These are phyloP conservation scores for Funneliformis mosseae DNA, from an alignment of 192 early-diverging fungal genomes.

Conservation along the genomic window DNA sequence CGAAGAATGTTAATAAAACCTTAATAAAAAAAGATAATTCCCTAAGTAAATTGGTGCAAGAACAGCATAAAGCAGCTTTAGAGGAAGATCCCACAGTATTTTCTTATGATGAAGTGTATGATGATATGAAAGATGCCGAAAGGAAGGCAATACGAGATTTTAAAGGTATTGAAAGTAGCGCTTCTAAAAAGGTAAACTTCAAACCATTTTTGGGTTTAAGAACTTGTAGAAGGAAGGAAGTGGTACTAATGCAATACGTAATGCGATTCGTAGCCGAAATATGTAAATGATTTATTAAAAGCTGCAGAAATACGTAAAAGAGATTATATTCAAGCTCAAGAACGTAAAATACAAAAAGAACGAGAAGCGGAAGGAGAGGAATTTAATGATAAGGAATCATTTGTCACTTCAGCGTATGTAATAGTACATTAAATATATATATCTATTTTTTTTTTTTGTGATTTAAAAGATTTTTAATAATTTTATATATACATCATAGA, in stretches of 20 bases:
- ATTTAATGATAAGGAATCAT: conserved; percentile 71
- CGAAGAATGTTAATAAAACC: background rate
- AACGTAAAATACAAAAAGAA: conserved; percentile 67
- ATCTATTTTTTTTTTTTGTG: background rate
- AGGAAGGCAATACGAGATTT: conserved; percentile 42
- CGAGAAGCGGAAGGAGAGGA: conserved; percentile 66
- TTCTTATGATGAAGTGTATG: conserved; percentile 76
- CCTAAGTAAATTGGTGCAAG: conserved; percentile 41
- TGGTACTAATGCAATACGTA: no score
- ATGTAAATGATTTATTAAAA: conserved; percentile 62
- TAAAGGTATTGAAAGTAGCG: conserved; percentile 37
- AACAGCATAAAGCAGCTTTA: conserved; percentile 57
- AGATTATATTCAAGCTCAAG: conserved; percentile 65
- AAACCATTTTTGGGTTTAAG: background rate
- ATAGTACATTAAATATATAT: no score
- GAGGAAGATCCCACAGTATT: conserved; percentile 68
- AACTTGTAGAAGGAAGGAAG: background rate
- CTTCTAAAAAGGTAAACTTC: conserved; percentile 41
- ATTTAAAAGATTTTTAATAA: background rate
- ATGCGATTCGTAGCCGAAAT: conserved; percentile 49
- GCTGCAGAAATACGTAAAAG: conserved; percentile 65
- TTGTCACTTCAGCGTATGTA: conserved; percentile 72
- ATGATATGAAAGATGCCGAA: conserved; percentile 61
- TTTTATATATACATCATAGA: conserved; percentile 18
- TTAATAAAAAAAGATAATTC: background rate